Evolutionary conservation across 441 rosid species (phyloP).

Genomic region (Arabidopsis lyrata): DNA sequence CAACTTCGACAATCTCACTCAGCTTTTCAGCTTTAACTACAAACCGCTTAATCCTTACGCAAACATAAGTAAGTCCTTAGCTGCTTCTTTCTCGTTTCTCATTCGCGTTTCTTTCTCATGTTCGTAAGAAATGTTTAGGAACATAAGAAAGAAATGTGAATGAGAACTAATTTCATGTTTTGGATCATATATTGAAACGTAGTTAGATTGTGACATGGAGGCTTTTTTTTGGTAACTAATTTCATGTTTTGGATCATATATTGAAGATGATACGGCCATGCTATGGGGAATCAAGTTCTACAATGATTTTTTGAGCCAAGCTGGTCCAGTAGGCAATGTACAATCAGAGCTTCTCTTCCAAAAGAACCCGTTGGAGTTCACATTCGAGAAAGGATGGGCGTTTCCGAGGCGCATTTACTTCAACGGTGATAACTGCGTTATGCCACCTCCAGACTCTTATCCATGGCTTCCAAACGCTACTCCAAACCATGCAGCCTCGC

Average conservation of each 20-base stretch:
- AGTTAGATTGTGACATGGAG: background rate
- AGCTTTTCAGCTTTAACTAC: conserved; percentile 72
- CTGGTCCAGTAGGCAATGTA: conserved; percentile 62
- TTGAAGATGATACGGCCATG: conserved; percentile 68
- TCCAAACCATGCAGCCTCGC: conserved; percentile 27
- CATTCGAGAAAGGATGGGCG: conserved; percentile 70
- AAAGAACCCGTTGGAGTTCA: conserved; percentile 56
- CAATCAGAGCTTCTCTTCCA: conserved; percentile 68
- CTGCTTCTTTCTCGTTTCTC: background rate
- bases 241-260: conserved; percentile 5
- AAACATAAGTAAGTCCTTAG: conserved; percentile 61
- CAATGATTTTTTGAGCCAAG: conserved; percentile 63
- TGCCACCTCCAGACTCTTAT: conserved; percentile 68
- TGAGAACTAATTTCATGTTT: too few species aligned
- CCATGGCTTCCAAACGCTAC: conserved; percentile 69
- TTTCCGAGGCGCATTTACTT: conserved; percentile 72
- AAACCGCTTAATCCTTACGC: conserved; percentile 67
- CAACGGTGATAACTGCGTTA: conserved; percentile 71
- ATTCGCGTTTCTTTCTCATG: conserved; percentile 7
- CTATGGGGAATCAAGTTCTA: conserved; percentile 68
- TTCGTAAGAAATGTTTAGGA: background rate
- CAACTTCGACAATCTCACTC: conserved; percentile 79
- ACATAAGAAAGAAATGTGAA: too few species aligned
- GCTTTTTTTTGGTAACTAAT: background rate
- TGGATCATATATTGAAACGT: too few species aligned